Percentiles rank a stretch among this genome's conserved stretches.
Evolutionary conservation across 2,329 filamentous ascomycete species (phyloP).

Genomic region (Balansia obtecta): DNA sequence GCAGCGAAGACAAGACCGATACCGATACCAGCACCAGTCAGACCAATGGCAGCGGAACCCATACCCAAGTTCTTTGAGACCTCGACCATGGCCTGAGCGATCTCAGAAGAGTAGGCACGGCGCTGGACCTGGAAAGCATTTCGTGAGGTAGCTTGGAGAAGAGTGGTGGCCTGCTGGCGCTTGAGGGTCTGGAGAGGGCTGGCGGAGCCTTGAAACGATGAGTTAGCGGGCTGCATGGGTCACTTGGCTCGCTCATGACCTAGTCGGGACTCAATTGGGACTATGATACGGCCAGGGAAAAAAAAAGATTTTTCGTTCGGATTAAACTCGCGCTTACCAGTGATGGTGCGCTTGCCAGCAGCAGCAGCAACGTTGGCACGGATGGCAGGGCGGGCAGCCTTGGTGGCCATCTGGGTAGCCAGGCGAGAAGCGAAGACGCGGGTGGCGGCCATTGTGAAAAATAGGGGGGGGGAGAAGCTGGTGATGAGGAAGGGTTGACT

Average conservation of each 20-base stretch:
- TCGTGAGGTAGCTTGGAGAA: constrained; percentile 54
- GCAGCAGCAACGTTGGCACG: constrained; percentile 49
- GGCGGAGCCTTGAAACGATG: constrained; percentile 34
- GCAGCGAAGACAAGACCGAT: constrained; percentile 90
- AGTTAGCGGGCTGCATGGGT: constrained; percentile 20
- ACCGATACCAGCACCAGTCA: constrained; percentile 87
- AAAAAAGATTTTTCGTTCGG: constrained; percentile 18
- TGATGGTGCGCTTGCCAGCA: constrained; percentile 65
- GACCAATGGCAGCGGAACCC: constrained; percentile 82
- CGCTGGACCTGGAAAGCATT: constrained; percentile 52
- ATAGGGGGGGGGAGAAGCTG: constrained; percentile 38
- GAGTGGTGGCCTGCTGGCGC: constrained; percentile 56
- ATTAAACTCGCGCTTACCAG: constrained; percentile 41
- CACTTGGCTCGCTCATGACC: constrained; percentile 20
- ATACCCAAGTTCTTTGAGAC: constrained; percentile 86
- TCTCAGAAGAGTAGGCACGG: constrained; percentile 78
- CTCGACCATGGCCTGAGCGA: constrained; percentile 78
- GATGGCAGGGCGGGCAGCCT: constrained; percentile 66
- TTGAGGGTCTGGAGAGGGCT: constrained; percentile 62
- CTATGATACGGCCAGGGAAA: constrained; percentile 6
- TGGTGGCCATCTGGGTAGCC: constrained; percentile 63
- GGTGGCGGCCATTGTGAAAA: constrained; percentile 72
- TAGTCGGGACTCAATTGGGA: constrained; percentile 9
- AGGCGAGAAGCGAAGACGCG: constrained; percentile 69
- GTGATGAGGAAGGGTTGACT: constrained; percentile 16